Base-by-base conservation (phyloP, 106 monocot genomes). In the Narthecium ossifragum region DNA sequence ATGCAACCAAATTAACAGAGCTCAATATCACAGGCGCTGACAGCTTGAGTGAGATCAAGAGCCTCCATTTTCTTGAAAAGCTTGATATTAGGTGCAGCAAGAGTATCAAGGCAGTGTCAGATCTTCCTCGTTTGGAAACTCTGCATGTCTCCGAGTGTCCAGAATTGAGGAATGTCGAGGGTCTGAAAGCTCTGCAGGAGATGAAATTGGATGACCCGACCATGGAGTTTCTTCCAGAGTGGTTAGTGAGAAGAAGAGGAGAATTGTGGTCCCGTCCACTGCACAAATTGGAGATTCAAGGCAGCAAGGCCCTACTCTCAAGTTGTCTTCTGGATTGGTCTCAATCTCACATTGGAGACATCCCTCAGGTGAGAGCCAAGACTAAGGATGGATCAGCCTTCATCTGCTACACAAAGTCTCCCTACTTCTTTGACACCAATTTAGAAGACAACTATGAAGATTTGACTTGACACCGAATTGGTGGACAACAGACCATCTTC, bases 21-120 rank as follows among this genome's bases (percentile, higher is more conserved):
- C 10, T 57, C 13, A 3, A 4, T n/a, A 15, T 57, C 21, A 20
- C 4, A 6, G 11, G 34, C 1, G 17, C 34, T 8, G 23, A 34
- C 13, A 0, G n/a, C 20, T 14, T 57, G 8, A 20, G 36, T 34
- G 57, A 29, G 20, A n/a, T 57, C 17, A 32, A 57, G 31, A 57
- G 23, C 20, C 57, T 57, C 10, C n/a, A 51, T 6, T 33, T 52
- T 4, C 25, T 51, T 5, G n/a, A 61, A 17, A 3, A 1, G 6
- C 7, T 67, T 52, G 1, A 18, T 1, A 28, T 68, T 12, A 15
- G 0, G 1, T 8, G 26, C 5, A 36, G 26, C 23, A 2, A 4
- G 24, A 39, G 10, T 25, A 14, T 70, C 7, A 55, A 56, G 34
- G 40, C 38, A 34, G 27, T 75, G 7, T 67, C 75, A 26, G 50